Base-by-base conservation (phyloP, 73 alveolate species). In the Paramecium pentaurelia region DNA sequence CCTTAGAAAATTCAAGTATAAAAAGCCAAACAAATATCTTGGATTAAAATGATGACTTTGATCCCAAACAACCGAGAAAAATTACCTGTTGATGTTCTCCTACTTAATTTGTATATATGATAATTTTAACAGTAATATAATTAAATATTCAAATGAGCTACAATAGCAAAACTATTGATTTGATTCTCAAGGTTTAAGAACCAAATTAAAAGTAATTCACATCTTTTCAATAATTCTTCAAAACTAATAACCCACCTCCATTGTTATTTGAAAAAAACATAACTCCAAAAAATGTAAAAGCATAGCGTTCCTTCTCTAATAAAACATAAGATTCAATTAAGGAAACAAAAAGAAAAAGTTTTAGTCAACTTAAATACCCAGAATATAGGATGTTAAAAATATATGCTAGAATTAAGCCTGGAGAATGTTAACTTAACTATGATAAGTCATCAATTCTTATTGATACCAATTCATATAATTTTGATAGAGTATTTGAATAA, bases 401-500 rank as follows among this genome's bases (percentile, higher is more conserved):
- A 44, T 80, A 80, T 80, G 71, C 91, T 0, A 80, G 91, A 80
- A 25, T 80, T 22, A 80, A 47, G n/a, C 91, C 91, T 3, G 44
- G 91, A 1, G 51, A 44, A 47, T 42, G 54, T 7, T 22, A 40
- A 44, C 34, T 32, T 8, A 80, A 40, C 22, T 80, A 11, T 18
- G 58, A 80, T 44, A 44, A 80, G 37, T 9, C 45, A 18, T 80
- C 91, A 18, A 47, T 80, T 22, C 16, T 80, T 25, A 80, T 80
- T 49, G 91, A 80, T 18, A 44, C 47, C 1, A 32, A 40, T 27
- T 16, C 75, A 2, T 80, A 32, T 49, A 44, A 60, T 27, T 80
- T 80, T 80, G 91, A 80, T 47, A 32, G 58, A 80, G 91, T 80
- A 47, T 80, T 80, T 80, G 87, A 73, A 30, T 80, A 47, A 40